phyloP scores from a whole-genome alignment of 352 stramenopile species.

The Globisporangium echinulatum region DNA sequence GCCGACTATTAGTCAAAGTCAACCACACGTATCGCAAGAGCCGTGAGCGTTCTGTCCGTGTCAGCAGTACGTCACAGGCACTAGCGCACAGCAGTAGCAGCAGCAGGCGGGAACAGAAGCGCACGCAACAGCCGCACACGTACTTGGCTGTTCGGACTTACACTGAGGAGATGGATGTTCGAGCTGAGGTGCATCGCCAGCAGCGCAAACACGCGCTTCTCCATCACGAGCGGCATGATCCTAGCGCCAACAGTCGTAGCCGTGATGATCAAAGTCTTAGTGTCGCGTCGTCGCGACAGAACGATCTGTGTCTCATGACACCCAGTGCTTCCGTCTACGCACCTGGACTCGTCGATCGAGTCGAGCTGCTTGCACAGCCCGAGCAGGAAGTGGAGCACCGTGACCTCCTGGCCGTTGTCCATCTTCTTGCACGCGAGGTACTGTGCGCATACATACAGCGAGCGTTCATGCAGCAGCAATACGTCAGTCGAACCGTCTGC shows the following conservation, averaged over 20 bases:
- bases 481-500: too few relatives aligned
- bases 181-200: constrained; percentile 70
- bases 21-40: background rate
- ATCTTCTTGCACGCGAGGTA: constrained; percentile 70
- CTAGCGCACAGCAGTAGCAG: background rate
- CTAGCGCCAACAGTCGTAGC: constrained; percentile 16
- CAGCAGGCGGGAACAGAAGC: background rate
- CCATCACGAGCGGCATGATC: constrained; percentile 78
- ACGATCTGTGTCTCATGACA: too few relatives aligned
- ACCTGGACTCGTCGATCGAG: constrained; percentile 78
- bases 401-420: constrained; percentile 78
- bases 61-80: background rate
- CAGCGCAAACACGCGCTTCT: constrained; percentile 76
- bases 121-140: constrained; percentile 1
- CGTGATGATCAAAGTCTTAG: too few relatives aligned
- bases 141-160: constrained; percentile 22
- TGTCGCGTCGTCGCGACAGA: too few relatives aligned
- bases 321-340: background rate
- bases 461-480: background rate
- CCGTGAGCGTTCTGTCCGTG: background rate
- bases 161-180: constrained; percentile 42
- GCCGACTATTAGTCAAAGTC: constrained; percentile 15
- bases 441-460: constrained; percentile 17
- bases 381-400: constrained; percentile 83
- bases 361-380: constrained; percentile 81